Evolutionary conservation across 768 basidiomycete species (phyloP).

Genomic region (Leucocoprinus sp.): DNA sequence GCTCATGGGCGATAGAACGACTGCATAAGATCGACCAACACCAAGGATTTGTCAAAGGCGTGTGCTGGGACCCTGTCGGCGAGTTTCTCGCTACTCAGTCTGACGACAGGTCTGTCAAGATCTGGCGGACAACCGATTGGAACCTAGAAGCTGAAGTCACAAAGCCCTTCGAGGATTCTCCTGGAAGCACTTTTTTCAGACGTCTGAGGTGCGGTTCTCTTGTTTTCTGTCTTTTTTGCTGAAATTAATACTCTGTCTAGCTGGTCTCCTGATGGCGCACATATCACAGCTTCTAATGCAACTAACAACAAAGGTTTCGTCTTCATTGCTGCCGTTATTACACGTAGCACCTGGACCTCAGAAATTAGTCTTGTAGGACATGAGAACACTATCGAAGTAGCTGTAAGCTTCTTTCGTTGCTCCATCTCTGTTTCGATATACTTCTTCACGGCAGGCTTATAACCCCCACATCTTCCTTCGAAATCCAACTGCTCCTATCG

Average conservation of each 20-base stretch:
- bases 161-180: constrained; percentile 90
- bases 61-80: constrained; percentile 98
- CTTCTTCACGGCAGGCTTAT: constrained; percentile 50
- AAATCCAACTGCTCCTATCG: constrained; percentile 55
- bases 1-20: constrained; percentile 45
- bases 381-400: constrained; percentile 94
- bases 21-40: constrained; percentile 80
- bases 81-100: constrained; percentile 97
- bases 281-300: constrained; percentile 95
- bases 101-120: constrained; percentile 92
- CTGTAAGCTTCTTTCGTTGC: constrained; percentile 42
- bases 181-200: constrained; percentile 91
- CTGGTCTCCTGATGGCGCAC: constrained; percentile 99
- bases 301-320: constrained; percentile 95
- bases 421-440: neutral
- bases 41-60: constrained; percentile 96
- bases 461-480: constrained; percentile 93
- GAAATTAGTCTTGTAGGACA: constrained; percentile 95
- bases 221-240: neutral
- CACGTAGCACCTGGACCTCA: constrained; percentile 80
- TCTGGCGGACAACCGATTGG: constrained; percentile 97
- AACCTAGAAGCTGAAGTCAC: constrained; percentile 71
- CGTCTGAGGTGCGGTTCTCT: constrained; percentile 56
- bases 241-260: constrained; percentile 31
- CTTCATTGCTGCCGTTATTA: constrained; percentile 95